These are phyloP conservation scores for Amanita jacksonii DNA, from an alignment of 768 basidiomycete genomes.

Conservation along the genomic window DNA sequence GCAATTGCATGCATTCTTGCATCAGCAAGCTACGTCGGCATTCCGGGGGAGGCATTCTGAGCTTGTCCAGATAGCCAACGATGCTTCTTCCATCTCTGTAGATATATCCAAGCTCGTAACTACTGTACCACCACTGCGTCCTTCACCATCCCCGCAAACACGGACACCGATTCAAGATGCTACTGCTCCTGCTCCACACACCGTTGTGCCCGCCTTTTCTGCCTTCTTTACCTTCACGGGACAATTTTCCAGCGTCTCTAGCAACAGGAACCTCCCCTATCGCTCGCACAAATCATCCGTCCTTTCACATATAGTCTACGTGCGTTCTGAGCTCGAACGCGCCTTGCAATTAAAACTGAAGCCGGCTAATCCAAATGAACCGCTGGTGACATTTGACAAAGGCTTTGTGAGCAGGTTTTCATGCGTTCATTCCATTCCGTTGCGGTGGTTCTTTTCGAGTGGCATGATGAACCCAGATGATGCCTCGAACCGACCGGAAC, in stretches of 20 bases:
- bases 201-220: neutral
- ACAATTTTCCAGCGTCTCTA: constrained; percentile 5
- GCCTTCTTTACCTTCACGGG: constrained; percentile 3
- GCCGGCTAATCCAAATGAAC: neutral
- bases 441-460: neutral
- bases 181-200: neutral
- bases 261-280: neutral
- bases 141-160: neutral
- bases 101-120: no score
- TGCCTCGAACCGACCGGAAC: neutral
- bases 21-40: neutral
- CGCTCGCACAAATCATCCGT: neutral
- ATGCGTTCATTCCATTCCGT: constrained; percentile 1
- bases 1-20: neutral
- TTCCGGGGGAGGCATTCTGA: neutral
- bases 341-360: neutral
- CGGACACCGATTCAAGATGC: neutral
- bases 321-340: constrained; percentile 1
- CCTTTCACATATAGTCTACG: neutral
- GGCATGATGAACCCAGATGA: neutral
- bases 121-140: no score
- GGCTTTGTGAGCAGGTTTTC: constrained; percentile 2
- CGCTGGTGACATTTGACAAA: neutral
- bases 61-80: neutral
- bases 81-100: neutral